These are phyloP conservation scores for Lupinus albus DNA, from an alignment of 306 rosid genomes.

Conservation along the genomic window DNA sequence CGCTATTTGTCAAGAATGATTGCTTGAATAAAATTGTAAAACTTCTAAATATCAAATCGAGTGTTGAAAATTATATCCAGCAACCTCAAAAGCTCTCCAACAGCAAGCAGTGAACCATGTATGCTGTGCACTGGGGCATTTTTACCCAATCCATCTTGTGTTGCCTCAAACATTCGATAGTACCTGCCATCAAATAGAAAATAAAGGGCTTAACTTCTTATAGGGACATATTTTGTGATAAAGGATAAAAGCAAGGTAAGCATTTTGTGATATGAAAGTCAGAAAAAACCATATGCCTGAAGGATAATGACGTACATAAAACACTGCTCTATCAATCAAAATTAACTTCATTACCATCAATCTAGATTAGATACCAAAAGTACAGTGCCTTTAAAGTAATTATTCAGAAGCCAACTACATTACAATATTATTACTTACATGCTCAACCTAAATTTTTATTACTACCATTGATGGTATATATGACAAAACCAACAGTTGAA, in stretches of 20 bases:
- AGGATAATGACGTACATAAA: conserved; percentile 4
- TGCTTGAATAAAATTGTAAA: too few relatives aligned
- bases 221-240: conserved; percentile 9
- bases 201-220: conserved; percentile 10
- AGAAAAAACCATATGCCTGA: conserved; percentile 10
- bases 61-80: conserved; percentile 41
- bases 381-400: conserved; percentile 1
- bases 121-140: conserved; percentile 96
- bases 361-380: conserved; percentile 8
- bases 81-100: conserved; percentile 98
- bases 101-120: conserved; percentile 98
- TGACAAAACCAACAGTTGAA: conserved; percentile 20
- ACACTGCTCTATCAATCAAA: conserved; percentile 19
- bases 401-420: conserved; percentile 28
- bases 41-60: too few relatives aligned
- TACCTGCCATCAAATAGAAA: conserved; percentile 62
- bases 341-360: conserved; percentile 28
- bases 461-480: conserved; percentile 13
- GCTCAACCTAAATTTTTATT: conserved; percentile 12
- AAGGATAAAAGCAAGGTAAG: conserved; percentile 24
- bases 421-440: conserved; percentile 7
- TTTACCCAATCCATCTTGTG: conserved; percentile 92
- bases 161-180: conserved; percentile 96
- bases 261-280: conserved; percentile 19
- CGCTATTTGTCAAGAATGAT: too few relatives aligned